Evolutionary conservation across 2,329 filamentous ascomycete species (phyloP), one percentile per base, ranked within the genome.

Genomic region (Fusarium sp.): DNA sequence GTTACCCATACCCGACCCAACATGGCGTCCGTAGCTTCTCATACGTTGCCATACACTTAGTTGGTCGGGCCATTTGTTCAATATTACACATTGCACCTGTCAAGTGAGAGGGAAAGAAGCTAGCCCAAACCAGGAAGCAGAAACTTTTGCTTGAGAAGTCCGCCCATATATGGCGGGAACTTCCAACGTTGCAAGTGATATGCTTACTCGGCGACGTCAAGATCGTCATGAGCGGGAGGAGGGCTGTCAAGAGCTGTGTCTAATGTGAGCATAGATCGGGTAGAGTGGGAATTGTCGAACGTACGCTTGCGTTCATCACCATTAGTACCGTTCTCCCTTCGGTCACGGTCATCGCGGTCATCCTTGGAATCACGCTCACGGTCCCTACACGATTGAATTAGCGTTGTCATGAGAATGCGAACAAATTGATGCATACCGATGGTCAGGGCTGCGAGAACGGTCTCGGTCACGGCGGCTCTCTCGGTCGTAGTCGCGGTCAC

Each of bases 291-390:
- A 14, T 20, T 53, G 53, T 64, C 55, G 63, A 49, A 77, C 80
- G 71, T 82, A 97, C 95, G 89, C 90, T 98, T 98, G 77, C 93
- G 90, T 72, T 97, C 94, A 73, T 97, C 94, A 63, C 92, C 94
- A 76, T 95, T 97, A 24, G 92, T 86, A 46, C 87, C 91, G 75
- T 91, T 92, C 76, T 96, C 93, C 72, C 91, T 91, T 73, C 90
- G 89, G 72, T 93, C 90, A 68, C 90, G 89, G 74, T 92, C 90
- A 71, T 93, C 91, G 55, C 90, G 87, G 59, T 92, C 90, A 60
- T 91, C 88, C 73, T 90, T 88, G 55, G 79, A 81, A 71, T 88
- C 86, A 61, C 85, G 84, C 69, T 88, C 86, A 73, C 85, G 84
- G 69, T 88, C 86, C 73, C 85, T 84, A 43, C 14, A 63, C 52